Evolutionary conservation across 305 asterid genomes (phyloP), one percentile per base, ranked within the genome.

Genomic region (Fraxinus nigra): DNA sequence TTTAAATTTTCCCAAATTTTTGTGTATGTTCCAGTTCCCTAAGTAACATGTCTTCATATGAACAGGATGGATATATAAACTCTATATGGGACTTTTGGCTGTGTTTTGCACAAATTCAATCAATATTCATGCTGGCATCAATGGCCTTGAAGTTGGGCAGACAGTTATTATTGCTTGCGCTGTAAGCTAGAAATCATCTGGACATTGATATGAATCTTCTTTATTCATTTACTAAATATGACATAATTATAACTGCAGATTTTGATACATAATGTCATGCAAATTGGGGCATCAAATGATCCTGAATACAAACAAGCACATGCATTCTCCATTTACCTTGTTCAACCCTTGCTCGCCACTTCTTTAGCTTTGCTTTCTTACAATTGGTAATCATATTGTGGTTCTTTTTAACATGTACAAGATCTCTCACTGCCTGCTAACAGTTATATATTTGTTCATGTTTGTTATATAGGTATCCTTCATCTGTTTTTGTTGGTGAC

Each of bases 71-170:
- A 88, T 95, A 77, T 95, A 95, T 86, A 93, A 95, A 89, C 93
- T 95, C 80, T 95, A 95, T 87, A 95, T 93, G 98, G 90, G 98
- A 85, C 92, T 93, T 81, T 87, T 95, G 93, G 97, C 98, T 75
- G 90, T 95, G 74, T 95, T 95, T 84, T 95, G 98, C 93, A 95
- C 98, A 72, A 95, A 95, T 81, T 93, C 98, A 0, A 95, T 95
- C 75, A 95, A 95, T 85, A 95, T 95, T 80, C 98, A 95, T 82
- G 98, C 98, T 6, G 98, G 98, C 56, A 84, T 95, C 82, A 95
- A 95, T 85, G 98, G 98, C 87, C 98, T 95, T 82, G 98, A 95
- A 91, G 98, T 95, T 84, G 98, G 98, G 82, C 98, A 95, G 85
- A 95, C 98, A 51, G 92, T 92, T 65, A 92, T 95, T 70, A 95